Evolutionary conservation across 2,329 filamentous ascomycete species (phyloP).

Genomic region (Pseudocercospora fuligena): DNA sequence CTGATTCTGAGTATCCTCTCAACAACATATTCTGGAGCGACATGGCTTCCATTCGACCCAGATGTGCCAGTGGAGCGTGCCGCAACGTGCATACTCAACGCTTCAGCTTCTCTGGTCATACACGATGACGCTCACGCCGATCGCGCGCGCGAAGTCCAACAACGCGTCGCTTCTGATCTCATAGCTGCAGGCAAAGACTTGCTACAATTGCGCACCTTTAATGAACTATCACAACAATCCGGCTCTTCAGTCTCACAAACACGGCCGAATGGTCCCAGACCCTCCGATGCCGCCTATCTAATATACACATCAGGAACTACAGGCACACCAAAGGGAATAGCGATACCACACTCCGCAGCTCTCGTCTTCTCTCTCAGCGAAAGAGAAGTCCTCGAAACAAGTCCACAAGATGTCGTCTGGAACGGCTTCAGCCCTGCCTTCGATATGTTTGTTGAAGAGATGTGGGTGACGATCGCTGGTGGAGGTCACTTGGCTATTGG

Average conservation of each 20-base stretch:
- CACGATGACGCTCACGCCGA: conserved; percentile 27
- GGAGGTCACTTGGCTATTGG: conserved; percentile 32
- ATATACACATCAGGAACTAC: conserved; percentile 40
- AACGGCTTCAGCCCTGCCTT: conserved; percentile 33
- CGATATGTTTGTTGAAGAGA: conserved; percentile 36
- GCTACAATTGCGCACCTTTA: conserved; percentile 22
- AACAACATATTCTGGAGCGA: conserved; percentile 34
- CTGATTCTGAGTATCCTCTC: conserved; percentile 31
- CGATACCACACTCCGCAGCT: conserved; percentile 31
- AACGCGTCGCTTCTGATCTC: conserved; percentile 13
- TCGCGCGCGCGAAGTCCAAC: conserved; percentile 24
- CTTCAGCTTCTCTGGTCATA: conserved; percentile 26
- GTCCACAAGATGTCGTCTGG: conserved; percentile 27
- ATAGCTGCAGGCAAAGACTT: background rate
- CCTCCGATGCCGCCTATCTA: conserved; percentile 32
- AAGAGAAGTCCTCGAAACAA: conserved; percentile 29
- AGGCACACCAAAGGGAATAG: conserved; percentile 36
- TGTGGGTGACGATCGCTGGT: conserved; percentile 34
- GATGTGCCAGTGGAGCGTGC: conserved; percentile 33
- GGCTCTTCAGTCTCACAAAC: background rate
- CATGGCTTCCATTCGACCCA: conserved; percentile 34
- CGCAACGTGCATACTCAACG: conserved; percentile 26
- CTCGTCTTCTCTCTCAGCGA: conserved; percentile 29
- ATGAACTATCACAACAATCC: conserved; percentile 10
- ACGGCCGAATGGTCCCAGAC: conserved; percentile 12